Evolutionary conservation across 805 yeast genomes (phyloP).

Genomic region (Priceomyces haplophilus): DNA sequence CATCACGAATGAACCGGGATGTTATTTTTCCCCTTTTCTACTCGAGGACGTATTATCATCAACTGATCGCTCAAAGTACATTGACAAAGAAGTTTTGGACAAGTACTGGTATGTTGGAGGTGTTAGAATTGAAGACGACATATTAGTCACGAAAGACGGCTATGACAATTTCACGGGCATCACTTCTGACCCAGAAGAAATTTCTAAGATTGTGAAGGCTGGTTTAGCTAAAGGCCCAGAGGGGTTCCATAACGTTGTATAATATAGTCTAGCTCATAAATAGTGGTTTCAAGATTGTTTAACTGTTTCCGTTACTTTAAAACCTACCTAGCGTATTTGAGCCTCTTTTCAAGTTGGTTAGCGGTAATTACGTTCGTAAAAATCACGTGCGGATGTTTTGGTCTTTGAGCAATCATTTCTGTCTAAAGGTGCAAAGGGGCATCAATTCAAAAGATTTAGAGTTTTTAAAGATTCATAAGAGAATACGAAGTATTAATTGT

Average conservation of each 20-base stretch:
- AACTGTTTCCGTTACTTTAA: too few relatives aligned
- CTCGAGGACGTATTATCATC: slow-evolving; percentile 58
- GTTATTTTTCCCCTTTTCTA: slow-evolving; percentile 82
- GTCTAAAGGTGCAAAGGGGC: neutral
- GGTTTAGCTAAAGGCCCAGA: slow-evolving; percentile 62
- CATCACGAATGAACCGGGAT: slow-evolving; percentile 93
- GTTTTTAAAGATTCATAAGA: neutral
- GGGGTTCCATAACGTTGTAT: slow-evolving; percentile 58
- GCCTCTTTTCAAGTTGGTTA: too few relatives aligned
- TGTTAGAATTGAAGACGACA: slow-evolving; percentile 93
- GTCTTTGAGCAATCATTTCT: neutral
- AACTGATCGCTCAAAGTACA: slow-evolving; percentile 50
- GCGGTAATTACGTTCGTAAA: too few relatives aligned
- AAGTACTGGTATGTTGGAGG: slow-evolving; percentile 93
- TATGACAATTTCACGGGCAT: slow-evolving; percentile 77
- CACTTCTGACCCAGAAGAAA: slow-evolving; percentile 83
- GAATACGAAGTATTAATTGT: neutral
- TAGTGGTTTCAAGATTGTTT: too few relatives aligned
- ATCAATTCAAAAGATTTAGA: neutral
- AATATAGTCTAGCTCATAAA: slow-evolving; percentile 1
- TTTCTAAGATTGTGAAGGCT: slow-evolving; percentile 67
- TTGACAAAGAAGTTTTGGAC: slow-evolving; percentile 63
- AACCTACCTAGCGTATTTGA: too few relatives aligned
- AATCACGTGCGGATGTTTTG: neutral
- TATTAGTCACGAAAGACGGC: slow-evolving; percentile 73